Evolutionary conservation across 768 basidiomycete species (phyloP).

Genomic region (Lactarius psammicola): DNA sequence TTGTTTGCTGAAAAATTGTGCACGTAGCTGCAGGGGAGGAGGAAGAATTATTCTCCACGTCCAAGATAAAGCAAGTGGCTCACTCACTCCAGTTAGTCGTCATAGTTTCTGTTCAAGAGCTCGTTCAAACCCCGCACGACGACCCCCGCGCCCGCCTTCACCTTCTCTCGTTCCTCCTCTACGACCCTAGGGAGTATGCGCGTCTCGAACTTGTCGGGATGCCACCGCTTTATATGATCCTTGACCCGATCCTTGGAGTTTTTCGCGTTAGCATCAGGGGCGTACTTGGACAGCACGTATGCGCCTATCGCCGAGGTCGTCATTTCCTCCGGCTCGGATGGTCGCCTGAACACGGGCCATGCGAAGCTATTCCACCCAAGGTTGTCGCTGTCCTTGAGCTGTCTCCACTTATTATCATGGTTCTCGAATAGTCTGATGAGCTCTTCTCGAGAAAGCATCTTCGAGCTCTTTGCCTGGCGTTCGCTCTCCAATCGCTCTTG

Average conservation of each 20-base stretch:
- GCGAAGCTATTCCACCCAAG: constrained; percentile 69
- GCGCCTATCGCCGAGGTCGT: constrained; percentile 53
- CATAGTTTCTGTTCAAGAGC: constrained; percentile 49
- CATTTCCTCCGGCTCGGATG: constrained; percentile 59
- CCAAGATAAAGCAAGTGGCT: not conserved
- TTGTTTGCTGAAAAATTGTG: constrained; percentile 24
- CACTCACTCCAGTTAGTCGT: constrained; percentile 29
- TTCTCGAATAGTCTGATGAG: constrained; percentile 52
- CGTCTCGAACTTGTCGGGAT: constrained; percentile 80
- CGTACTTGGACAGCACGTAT: constrained; percentile 59
- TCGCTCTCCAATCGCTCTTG: constrained; percentile 58
- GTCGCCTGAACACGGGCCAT: constrained; percentile 67
- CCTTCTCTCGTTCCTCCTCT: constrained; percentile 61
- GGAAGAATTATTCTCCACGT: not conserved
- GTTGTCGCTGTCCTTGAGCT: constrained; percentile 37
- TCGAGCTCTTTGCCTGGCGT: constrained; percentile 40
- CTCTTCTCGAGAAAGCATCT: constrained; percentile 55
- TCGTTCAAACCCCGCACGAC: constrained; percentile 73
- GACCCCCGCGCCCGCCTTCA: constrained; percentile 67
- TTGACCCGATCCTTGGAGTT: constrained; percentile 67
- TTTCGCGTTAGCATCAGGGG: constrained; percentile 54
- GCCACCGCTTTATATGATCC: constrained; percentile 74
- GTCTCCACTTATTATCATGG: constrained; percentile 64
- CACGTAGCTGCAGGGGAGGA: constrained; percentile 20
- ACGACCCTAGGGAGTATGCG: constrained; percentile 62